Conservation (phyloP, 2,329 filamentous ascomycete genomes). For the Madurella fahalii region DNA sequence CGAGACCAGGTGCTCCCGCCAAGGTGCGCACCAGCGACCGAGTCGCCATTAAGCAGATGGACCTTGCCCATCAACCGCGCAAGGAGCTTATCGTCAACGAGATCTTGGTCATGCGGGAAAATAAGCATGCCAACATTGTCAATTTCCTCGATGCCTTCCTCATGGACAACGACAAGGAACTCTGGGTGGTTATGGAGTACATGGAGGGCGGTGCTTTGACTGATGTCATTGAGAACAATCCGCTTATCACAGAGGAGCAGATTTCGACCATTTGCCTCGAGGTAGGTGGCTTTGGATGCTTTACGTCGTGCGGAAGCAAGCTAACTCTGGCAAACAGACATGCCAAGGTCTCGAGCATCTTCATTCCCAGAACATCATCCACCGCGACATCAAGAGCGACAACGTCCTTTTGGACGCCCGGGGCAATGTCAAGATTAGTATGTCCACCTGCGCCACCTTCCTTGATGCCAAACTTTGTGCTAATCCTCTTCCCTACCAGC, state of each 20-base stretch:
- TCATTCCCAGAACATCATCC: conserved; percentile 94
- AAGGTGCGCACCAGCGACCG: conserved; percentile 63
- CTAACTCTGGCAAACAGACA: conserved; percentile 55
- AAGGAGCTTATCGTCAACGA: conserved; percentile 99
- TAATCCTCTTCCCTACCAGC: conserved; percentile 46
- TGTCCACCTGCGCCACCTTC: conserved; percentile 36
- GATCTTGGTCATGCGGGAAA: conserved; percentile 99
- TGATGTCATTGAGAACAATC: conserved; percentile 98
- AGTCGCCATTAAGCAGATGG: conserved; percentile 99
- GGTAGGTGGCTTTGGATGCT: conserved; percentile 50
- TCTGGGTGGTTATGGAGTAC: conserved; percentile 99
- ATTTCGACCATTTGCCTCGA: conserved; percentile 96
- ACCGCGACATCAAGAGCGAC: conserved; percentile 98
- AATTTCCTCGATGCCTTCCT: conserved; percentile 98
- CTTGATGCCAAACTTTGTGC: background rate
- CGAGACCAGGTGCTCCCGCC: conserved; percentile 9
- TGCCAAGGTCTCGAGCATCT: conserved; percentile 93
- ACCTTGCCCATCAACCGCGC: conserved; percentile 90
- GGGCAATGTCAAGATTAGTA: conserved; percentile 97
- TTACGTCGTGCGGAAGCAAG: background rate
- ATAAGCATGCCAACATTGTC: conserved; percentile 96
- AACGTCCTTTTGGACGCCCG: conserved; percentile 92
- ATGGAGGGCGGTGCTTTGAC: conserved; percentile 98
- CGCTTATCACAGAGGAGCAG: conserved; percentile 89
- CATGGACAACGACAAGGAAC: conserved; percentile 86